Conservation (phyloP, 176 grass and related monocot species). For the Bromus sterilis region DNA sequence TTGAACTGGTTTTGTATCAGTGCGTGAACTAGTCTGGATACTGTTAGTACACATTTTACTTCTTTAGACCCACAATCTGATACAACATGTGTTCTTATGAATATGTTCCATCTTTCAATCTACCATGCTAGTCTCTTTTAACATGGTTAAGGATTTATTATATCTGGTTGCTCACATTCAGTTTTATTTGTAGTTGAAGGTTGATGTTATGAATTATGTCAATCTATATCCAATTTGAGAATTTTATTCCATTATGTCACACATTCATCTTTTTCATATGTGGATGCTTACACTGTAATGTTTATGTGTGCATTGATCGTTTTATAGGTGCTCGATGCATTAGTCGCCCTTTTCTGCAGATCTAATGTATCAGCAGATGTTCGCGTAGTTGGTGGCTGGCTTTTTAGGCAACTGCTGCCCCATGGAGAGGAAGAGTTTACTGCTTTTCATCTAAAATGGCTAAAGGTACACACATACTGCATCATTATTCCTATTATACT, state of each 20-base stretch:
- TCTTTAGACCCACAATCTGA: neutral
- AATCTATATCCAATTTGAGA: neutral
- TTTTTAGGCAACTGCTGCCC: slow-evolving; percentile 87
- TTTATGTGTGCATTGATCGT: slow-evolving; percentile 13
- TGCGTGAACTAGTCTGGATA: neutral
- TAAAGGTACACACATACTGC: slow-evolving; percentile 44
- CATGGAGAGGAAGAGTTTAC: slow-evolving; percentile 87
- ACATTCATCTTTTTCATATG: neutral
- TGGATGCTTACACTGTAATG: slow-evolving; percentile 7
- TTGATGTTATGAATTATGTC: neutral
- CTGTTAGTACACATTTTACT: neutral
- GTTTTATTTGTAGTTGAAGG: neutral
- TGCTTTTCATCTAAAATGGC: slow-evolving; percentile 52
- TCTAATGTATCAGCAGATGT: slow-evolving; percentile 78
- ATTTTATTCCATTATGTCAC: neutral
- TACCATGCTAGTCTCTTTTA: neutral
- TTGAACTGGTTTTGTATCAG: neutral
- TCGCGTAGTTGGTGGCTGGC: slow-evolving; percentile 87
- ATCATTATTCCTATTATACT: neutral
- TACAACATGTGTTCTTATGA: neutral
- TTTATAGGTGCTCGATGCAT: slow-evolving; percentile 92
- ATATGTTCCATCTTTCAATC: neutral
- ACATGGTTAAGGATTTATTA: slow-evolving; percentile 11
- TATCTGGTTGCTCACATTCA: neutral
- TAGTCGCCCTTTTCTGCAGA: slow-evolving; percentile 84